A percentile compares a stretch with the other conserved stretches of the same genome.
phyloP scores from a whole-genome alignment of 2,329 filamentous ascomycete genomes.

The Aspergillus sp. region DNA sequence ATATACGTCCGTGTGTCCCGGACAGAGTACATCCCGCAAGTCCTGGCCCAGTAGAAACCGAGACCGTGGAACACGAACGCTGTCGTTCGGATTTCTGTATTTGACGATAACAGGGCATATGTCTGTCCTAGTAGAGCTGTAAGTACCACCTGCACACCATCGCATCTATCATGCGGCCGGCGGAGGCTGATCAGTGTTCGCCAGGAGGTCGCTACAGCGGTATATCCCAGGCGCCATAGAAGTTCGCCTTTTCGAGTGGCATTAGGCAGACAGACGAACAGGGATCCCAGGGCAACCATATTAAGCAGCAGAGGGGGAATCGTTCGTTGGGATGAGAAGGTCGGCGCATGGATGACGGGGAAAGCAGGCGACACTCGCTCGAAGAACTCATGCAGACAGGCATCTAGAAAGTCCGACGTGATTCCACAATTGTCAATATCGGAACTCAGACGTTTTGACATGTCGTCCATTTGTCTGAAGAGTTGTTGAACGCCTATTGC shows the following conservation, averaged over 20 bases:
- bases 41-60: constrained; percentile 23
- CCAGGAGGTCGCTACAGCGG: constrained; percentile 13
- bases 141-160: no score
- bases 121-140: no score
- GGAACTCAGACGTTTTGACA: no score
- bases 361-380: constrained; percentile 15
- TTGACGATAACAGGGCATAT: neutral
- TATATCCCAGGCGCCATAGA: constrained; percentile 22
- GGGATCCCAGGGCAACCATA: constrained; percentile 21
- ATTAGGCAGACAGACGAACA: constrained; percentile 17
- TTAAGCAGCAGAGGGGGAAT: constrained; percentile 20
- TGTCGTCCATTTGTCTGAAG: no score
- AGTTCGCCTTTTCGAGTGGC: constrained; percentile 19
- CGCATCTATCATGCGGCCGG: no score
- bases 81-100: constrained; percentile 17
- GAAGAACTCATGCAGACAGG: constrained; percentile 20
- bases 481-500: no score
- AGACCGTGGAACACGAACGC: constrained; percentile 20
- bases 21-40: constrained; percentile 19
- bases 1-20: neutral
- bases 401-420: constrained; percentile 20
- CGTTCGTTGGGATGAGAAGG: constrained; percentile 13
- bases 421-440: constrained; percentile 3
- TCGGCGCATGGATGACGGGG: constrained; percentile 19
- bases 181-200: no score